Evolutionary conservation across 2,329 filamentous ascomycete genomes (phyloP), one percentile per base, ranked within the genome.

Genomic region (Neospermospora avenae): DNA sequence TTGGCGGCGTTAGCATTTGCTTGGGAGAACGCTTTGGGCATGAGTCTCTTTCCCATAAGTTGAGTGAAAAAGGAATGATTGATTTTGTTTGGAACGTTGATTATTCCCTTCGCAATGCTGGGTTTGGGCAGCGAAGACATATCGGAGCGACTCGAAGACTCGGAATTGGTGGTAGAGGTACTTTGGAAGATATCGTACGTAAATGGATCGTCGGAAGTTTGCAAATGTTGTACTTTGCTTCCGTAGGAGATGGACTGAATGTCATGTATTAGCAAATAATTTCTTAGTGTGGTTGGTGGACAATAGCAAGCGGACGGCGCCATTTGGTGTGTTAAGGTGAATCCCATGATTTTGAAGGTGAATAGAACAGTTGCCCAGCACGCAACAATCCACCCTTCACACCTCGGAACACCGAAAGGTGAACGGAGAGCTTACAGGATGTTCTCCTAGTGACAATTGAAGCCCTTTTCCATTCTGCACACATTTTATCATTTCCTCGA

Each of bases 401-500:
- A 51, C 20, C 18, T 37, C 24, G 34, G 53, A 55, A 53, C 24
- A 41, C 39, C 37, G 37, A 35, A 28, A 60, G 58, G 35, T 49
- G 52, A 49, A 56, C 63, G 60, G 63, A 55, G 59, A 63, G 79
- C 84, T 79, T 82, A 88, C 85, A 39, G 84, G 84, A 67, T 74
- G 78, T 68, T 76, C 77, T 42, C 85, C 85, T 63, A 88, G 73
- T 4, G 81, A 79, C 67, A 88, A 75, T 68, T 83, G 77, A 56
- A 87, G 78, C 48, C 79, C 76, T 58, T 82, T 78, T 54, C 83
- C 83, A 75, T 80, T 78, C 68, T 81, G 80, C 41, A 83, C 78
- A 68, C 81, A 83, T 71, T 78, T 78, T 66, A 88, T 85, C 80
- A 88, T 82, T 63, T 83, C 78, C 70, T 85, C 82, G 67, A 88